phyloP scores from a whole-genome alignment of 805 yeast genomes.

The Lipomyces chichibuensis region DNA sequence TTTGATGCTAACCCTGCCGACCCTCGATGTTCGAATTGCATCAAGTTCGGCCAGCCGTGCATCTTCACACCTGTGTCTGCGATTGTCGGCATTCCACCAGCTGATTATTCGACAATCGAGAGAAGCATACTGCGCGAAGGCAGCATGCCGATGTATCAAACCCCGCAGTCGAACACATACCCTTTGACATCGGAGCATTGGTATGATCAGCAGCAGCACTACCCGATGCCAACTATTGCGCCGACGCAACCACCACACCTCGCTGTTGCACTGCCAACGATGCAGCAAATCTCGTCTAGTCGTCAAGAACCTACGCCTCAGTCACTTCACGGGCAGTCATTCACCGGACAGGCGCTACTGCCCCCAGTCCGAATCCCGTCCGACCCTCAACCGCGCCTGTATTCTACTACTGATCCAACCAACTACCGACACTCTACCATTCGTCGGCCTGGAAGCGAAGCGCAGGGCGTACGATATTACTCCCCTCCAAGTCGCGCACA shows the following conservation, averaged over 20 bases:
- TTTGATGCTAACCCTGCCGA: conserved; percentile 39
- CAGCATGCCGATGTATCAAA: background rate
- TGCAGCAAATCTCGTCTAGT: background rate
- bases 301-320: background rate
- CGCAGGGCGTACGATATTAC: background rate
- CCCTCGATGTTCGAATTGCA: conserved; percentile 42
- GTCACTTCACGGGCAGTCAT: background rate
- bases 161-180: background rate
- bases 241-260: background rate
- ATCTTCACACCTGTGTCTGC: conserved; percentile 42
- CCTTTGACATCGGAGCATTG: background rate
- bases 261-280: background rate
- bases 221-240: background rate
- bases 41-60: conserved; percentile 42
- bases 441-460: conserved; percentile 11
- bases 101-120: conserved; percentile 2
- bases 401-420: conserved; percentile 24
- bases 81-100: conserved; percentile 12
- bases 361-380: background rate
- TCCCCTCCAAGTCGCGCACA: conserved; percentile 3
- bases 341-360: background rate
- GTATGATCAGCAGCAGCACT: background rate
- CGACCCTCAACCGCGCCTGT: conserved; percentile 1
- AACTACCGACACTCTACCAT: conserved; percentile 22
- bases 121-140: background rate